These are phyloP conservation scores for Beauveria brongniartii DNA, from an alignment of 2,329 filamentous ascomycete species.

Conservation along the genomic window DNA sequence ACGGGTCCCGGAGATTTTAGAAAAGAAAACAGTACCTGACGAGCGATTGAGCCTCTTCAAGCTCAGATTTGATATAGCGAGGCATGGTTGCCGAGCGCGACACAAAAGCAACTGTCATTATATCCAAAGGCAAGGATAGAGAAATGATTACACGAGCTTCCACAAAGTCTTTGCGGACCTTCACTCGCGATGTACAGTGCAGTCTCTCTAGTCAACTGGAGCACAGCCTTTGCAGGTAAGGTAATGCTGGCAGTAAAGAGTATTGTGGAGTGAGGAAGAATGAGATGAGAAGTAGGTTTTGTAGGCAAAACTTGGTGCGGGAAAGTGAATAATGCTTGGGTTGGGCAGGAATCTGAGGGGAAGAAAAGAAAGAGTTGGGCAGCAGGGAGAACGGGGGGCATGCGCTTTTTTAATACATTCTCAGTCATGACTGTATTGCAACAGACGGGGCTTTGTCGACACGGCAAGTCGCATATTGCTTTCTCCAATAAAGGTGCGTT, in stretches of 20 bases:
- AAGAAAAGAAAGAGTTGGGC: conserved; percentile 29
- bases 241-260: conserved; percentile 12
- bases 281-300: conserved; percentile 11
- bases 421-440: neutral
- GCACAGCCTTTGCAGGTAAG: neutral
- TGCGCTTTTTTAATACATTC: conserved; percentile 30
- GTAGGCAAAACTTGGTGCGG: conserved; percentile 14
- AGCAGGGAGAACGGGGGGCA: conserved; percentile 26
- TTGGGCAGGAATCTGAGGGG: conserved; percentile 26
- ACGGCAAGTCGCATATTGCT: conserved; percentile 1
- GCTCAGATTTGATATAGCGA: conserved; percentile 43
- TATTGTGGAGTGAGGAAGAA: conserved; percentile 12
- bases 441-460: conserved; percentile 6
- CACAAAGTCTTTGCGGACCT: conserved; percentile 6
- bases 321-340: conserved; percentile 14
- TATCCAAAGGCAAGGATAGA: conserved; percentile 29
- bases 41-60: conserved; percentile 52
- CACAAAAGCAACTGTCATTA: conserved; percentile 41
- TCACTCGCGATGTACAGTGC: conserved; percentile 9
- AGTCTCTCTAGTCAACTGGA: conserved; percentile 1
- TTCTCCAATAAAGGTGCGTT: conserved; percentile 9
- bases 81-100: conserved; percentile 43
- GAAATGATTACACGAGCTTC: conserved; percentile 6
- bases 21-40: conserved; percentile 54
- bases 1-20: conserved; percentile 28